Evolutionary conservation across 2,329 filamentous ascomycete species (phyloP).

Genomic region (Colletotrichum sidae): DNA sequence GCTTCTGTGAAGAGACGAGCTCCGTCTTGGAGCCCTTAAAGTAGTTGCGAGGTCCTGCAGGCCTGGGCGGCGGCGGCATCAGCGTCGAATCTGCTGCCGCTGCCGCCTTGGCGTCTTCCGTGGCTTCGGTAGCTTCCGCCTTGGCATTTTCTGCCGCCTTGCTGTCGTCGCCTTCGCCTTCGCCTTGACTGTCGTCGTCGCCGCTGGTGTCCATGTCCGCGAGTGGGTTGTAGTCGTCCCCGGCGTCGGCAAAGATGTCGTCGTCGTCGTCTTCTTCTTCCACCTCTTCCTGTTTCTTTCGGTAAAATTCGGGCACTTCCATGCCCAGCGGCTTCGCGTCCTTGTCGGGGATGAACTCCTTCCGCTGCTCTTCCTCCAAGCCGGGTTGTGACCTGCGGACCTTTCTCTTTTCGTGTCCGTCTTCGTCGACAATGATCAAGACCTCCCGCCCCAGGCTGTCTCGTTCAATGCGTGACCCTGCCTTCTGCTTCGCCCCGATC

Average conservation of each 20-base stretch:
- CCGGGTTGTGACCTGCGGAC: conserved; percentile 64
- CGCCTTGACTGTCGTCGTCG: conserved; percentile 55
- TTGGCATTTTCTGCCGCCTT: conserved; percentile 38
- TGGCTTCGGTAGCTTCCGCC: conserved; percentile 22
- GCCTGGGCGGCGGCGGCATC: conserved; percentile 62
- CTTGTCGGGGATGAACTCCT: conserved; percentile 64
- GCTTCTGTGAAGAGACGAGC: conserved; percentile 64
- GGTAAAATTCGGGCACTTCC: conserved; percentile 72
- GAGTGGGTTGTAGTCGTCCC: conserved; percentile 75
- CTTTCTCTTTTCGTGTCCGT: conserved; percentile 75
- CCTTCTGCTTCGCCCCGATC: conserved; percentile 66
- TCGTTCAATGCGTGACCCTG: conserved; percentile 69
- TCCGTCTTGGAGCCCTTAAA: conserved; percentile 70
- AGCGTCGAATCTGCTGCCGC: conserved; percentile 39
- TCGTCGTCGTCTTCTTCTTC: conserved; percentile 67
- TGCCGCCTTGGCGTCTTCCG: conserved; percentile 38
- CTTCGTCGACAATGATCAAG: conserved; percentile 73
- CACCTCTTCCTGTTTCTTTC: conserved; percentile 57
- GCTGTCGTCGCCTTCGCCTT: conserved; percentile 44
- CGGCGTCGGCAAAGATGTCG: conserved; percentile 75
- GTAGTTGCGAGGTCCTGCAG: conserved; percentile 65
- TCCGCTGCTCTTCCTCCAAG: conserved; percentile 49
- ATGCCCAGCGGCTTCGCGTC: conserved; percentile 70
- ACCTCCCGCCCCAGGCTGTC: conserved; percentile 73
- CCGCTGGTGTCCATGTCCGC: conserved; percentile 64